Evolutionary conservation across 2,329 filamentous ascomycete species (phyloP).

Genomic region (Neocatenulostroma microsporum): DNA sequence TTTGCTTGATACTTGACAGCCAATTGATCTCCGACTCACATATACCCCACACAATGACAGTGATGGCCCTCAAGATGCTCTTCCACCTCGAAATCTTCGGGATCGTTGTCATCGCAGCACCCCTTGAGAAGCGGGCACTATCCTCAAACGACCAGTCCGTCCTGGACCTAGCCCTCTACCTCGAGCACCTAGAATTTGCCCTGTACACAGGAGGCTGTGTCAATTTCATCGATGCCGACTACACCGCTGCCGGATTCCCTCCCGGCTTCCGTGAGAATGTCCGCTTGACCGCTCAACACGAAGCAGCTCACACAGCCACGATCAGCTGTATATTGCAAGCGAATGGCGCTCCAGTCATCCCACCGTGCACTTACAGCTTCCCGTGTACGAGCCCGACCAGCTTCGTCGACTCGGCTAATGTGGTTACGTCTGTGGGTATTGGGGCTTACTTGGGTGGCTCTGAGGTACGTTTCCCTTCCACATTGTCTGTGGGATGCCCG

Average conservation of each 20-base stretch:
- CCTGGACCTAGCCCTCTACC: constrained; percentile 25
- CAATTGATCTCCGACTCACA: too few relatives aligned
- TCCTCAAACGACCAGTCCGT: constrained; percentile 11
- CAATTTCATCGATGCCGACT: constrained; percentile 22
- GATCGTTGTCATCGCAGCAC: neutral
- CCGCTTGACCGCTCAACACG: constrained; percentile 18
- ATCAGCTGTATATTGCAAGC: constrained; percentile 13
- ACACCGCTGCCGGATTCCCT: constrained; percentile 21
- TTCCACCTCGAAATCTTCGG: neutral
- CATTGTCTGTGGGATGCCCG: neutral
- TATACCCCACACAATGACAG: too few relatives aligned
- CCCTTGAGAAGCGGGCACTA: constrained; percentile 7
- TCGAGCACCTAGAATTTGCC: constrained; percentile 25
- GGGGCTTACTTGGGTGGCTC: neutral
- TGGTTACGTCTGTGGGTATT: constrained; percentile 16
- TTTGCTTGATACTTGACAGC: too few relatives aligned
- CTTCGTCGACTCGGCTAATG: constrained; percentile 27
- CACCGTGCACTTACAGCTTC: constrained; percentile 25
- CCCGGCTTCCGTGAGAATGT: constrained; percentile 26
- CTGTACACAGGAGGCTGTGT: constrained; percentile 24
- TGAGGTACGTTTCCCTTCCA: neutral
- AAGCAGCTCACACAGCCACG: neutral
- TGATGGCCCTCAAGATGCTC: too few relatives aligned
- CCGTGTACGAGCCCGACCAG: constrained; percentile 17
- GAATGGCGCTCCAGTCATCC: constrained; percentile 19